Base-by-base conservation (phyloP, 768 basidiomycete species). In the Boletus tomentosulus region DNA sequence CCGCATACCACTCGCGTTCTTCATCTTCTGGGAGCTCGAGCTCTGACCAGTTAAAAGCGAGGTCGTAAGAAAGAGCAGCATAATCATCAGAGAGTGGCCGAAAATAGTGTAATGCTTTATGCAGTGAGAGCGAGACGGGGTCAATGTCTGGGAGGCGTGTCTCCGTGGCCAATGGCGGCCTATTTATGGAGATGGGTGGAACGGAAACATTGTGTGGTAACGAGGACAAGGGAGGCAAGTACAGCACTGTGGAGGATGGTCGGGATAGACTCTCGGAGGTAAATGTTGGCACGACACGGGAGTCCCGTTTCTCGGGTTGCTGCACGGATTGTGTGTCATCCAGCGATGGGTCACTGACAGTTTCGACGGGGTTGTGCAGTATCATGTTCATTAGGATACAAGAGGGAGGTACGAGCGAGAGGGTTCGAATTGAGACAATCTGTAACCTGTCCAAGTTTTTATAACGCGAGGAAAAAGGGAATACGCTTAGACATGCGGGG, bases 1-100 rank as follows among this genome's bases (percentile, higher is more conserved):
- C 96, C 56, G 85, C 85, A 66, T 96, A 98, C 92, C 89, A 97
- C 53, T 92, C 89, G 37, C 90, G 74, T 59, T 89, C 88, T 44
- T 88, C 83, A 3, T 86, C 79, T 48, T 73, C 73, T 2, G 87
- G 86, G 13, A 96, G 76, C 4, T 68, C 64, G 2, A 96, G 74
- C 43, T 87, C 79, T 16, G 69, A 62, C 94, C 94, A 98, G 68
- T 97, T 97, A 76, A 98, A 98, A 2, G 91, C 89, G 27, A 83
- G 75, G 3, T 73, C 72, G 61, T 96, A 98, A 5, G 83, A 75
- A 4, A 69, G 69, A 10, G 56, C 62, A 0, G 92, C 86, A 57
- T 96, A 97, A 33, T 82, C 67, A 13, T 66, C 65, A 8, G 75
- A 79, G 37, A 74, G 61, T 0, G 91, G 90, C 22, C 64, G 76